phyloP scores from a whole-genome alignment of 371 early-diverging fungal genomes.

The Antonospora locustae region DNA sequence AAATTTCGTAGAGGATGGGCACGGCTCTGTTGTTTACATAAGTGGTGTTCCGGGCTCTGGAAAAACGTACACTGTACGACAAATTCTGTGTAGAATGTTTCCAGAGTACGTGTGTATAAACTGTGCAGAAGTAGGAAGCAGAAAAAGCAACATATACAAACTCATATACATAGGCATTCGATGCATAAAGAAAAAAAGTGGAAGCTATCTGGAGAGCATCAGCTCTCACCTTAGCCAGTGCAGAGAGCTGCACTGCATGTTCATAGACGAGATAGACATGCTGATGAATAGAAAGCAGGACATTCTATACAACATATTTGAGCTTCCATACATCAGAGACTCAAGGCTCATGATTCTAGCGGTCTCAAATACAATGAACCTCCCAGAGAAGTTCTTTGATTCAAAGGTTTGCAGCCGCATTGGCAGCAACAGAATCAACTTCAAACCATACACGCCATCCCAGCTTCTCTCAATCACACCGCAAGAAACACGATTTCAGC shows the following conservation, averaged over 20 bases:
- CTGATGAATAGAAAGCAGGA: conserved; percentile 73
- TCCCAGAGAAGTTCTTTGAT: conserved; percentile 77
- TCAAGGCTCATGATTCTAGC: conserved; percentile 74
- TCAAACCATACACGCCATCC: conserved; percentile 38
- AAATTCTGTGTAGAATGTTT: conserved; percentile 21
- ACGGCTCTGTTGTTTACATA: conserved; percentile 41
- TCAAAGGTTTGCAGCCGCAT: conserved; percentile 77
- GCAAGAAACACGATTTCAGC: conserved; percentile 59
- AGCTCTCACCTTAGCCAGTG: conserved; percentile 25
- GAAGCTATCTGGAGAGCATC: neutral
- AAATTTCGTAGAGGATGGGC: conserved; percentile 29
- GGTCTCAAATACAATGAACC: conserved; percentile 92
- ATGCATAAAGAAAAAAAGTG: neutral
- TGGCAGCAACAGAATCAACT: conserved; percentile 57
- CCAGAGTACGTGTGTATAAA: conserved; percentile 28
- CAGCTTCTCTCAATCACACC: conserved; percentile 34
- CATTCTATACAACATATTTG: conserved; percentile 88
- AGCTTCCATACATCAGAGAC: conserved; percentile 67
- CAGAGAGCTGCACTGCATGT: conserved; percentile 54
- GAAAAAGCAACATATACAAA: conserved; percentile 26
- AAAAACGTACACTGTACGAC: conserved; percentile 48
- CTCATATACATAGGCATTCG: conserved; percentile 18
- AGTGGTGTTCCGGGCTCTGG: conserved; percentile 55
- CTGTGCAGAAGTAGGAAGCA: conserved; percentile 10
- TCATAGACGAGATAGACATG: conserved; percentile 90